Conservation (phyloP, 2,329 filamentous ascomycete species). For the Cryphonectria nitschkei region DNA sequence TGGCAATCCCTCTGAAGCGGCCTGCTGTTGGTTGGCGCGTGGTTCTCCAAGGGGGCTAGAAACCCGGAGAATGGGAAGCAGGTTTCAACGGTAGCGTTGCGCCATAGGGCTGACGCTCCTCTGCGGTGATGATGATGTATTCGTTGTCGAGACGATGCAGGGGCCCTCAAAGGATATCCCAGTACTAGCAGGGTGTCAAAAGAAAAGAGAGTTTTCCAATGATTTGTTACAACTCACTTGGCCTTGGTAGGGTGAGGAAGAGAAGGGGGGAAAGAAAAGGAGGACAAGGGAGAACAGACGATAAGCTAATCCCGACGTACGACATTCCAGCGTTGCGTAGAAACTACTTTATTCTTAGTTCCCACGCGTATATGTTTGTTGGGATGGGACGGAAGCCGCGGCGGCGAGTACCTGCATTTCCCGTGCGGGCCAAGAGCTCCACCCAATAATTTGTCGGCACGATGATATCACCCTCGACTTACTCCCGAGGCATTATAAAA, state of each 20-base stretch:
- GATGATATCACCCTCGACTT: conserved; percentile 14
- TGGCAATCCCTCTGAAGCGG: not conserved
- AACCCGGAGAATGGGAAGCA: not conserved
- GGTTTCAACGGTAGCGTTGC: not conserved
- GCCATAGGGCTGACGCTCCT: conserved; percentile 8
- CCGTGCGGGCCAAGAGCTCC: not conserved
- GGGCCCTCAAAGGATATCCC: not conserved
- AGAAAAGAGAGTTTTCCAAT: not conserved
- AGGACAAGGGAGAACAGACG: not conserved
- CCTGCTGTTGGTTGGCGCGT: not conserved
- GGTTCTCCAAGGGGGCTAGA: not conserved
- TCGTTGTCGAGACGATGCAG: not conserved
- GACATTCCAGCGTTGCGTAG: not conserved
- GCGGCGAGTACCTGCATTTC: not conserved
- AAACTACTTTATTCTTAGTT: not conserved
- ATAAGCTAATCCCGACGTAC: not conserved
- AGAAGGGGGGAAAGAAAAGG: not conserved
- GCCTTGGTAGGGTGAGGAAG: not conserved
- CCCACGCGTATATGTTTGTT: conserved; percentile 4
- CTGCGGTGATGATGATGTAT: not conserved
- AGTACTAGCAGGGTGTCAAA: not conserved
- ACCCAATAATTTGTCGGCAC: not conserved
- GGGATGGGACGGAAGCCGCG: conserved; percentile 1
- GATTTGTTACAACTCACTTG: not conserved
- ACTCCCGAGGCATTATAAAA: conserved; percentile 4